phyloP scores from a whole-genome alignment of 2,329 filamentous ascomycete species.

The Zymoseptoria tritici region DNA sequence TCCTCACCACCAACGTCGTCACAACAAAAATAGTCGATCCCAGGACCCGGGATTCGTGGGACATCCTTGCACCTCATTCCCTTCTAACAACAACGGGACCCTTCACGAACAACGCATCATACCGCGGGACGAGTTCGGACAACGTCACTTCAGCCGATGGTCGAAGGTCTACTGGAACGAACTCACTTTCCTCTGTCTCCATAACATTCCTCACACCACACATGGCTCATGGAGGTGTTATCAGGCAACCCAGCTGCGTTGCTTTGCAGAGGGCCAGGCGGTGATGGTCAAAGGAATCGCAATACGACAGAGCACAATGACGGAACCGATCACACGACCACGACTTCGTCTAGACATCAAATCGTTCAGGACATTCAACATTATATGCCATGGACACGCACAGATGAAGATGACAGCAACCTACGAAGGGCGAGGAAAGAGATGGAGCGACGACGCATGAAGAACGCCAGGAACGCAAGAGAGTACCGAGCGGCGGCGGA shows the following conservation, averaged over 20 bases:
- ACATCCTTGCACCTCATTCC: neutral
- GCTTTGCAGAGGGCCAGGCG: neutral
- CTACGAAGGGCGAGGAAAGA: neutral
- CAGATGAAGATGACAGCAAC: neutral
- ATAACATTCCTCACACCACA: neutral
- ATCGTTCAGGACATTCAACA: neutral
- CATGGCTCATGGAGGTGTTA: neutral
- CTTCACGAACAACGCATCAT: neutral
- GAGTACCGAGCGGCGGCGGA: conserved; percentile 12
- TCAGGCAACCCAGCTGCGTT: neutral
- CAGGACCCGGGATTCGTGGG: neutral
- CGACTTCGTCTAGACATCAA: neutral
- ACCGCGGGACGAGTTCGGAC: neutral
- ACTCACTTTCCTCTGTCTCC: neutral
- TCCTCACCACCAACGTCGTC: neutral
- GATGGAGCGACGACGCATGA: conserved; percentile 9
- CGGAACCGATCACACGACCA: neutral
- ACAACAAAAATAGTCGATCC: neutral
- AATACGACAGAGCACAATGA: neutral
- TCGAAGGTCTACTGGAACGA: neutral
- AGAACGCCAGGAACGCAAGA: conserved; percentile 5
- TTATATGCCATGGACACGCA: neutral
- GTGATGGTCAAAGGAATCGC: neutral
- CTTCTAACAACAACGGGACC: neutral
- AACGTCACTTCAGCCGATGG: neutral